Evolutionary conservation across 495 filamentous ascomycete species (phyloP), one percentile per base, ranked within the genome.

Genomic region (Lasiosphaeris hirsuta): DNA sequence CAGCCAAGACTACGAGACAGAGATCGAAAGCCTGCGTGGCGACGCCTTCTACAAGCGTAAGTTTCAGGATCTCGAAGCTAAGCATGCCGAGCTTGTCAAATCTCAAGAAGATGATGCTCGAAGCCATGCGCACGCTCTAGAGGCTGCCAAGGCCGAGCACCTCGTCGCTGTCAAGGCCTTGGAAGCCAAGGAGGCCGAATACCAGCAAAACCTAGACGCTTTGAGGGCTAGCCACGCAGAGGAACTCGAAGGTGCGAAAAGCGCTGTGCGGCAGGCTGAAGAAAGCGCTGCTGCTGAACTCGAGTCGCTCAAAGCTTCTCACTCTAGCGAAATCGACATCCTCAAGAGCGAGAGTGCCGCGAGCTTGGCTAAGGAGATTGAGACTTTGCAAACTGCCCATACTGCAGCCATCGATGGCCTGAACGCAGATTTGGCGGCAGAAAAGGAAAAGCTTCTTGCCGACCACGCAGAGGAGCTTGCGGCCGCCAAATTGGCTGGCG

Each of bases 21-120:
- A 84, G 58, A 82, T 84, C 39, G 81, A 82, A 58, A 75, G 77
- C 42, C 75, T 82, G n/a, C 72, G 74, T 19, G 80, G 78, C 17
- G 78, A 81, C 59, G 78, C 81, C 35, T 78, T 76, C 55, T 78
- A 81, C 63, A 81, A 78, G 64, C 74, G 76, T 49, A 73, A 81
- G 57, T 81, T 78, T 57, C 70, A 81, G 41, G 76, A 75, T 33
- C 69, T 83, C 13, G 74, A 80, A 46, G 65, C 61, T 17, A 74
- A 78, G 62, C 71, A 81, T 56, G 65, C 68, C 15, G 77, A 80
- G 49, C 64, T 78, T 10, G 63, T 58, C 50, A 57, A 73, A 51
- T 65, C 75, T 14, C 72, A 80, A 59, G 65, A 70, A 35, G 68
- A 75, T 47, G 63, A 68, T 40, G 50, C 66, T 54, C 63, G 66